Evolutionary conservation across 805 yeast species (phyloP).

Genomic region (Ogataea nonfermentans): DNA sequence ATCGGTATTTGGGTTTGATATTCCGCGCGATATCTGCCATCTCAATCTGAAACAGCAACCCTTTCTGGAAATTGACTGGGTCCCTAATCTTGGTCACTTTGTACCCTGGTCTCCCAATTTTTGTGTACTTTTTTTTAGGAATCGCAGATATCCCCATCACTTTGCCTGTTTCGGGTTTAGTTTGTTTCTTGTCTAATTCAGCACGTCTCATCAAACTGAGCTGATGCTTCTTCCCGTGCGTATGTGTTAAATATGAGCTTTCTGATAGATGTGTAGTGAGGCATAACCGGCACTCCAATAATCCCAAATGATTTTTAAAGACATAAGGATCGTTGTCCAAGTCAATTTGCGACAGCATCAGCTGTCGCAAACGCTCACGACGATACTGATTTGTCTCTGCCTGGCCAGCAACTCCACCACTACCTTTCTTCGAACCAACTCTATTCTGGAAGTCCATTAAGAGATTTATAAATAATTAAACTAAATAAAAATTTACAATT

Average conservation of each 20-base stretch:
- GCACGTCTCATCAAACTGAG: conserved; percentile 65
- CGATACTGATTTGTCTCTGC: conserved; percentile 69
- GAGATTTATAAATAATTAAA: not conserved
- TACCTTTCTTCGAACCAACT: conserved; percentile 87
- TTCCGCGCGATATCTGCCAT: conserved; percentile 46
- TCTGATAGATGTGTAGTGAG: conserved; percentile 78
- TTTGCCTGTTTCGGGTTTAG: conserved; percentile 15
- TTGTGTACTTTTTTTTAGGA: conserved; percentile 47
- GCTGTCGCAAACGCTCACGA: conserved; percentile 62
- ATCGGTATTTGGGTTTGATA: conserved; percentile 60
- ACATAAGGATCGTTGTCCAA: conserved; percentile 78
- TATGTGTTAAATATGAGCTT: conserved; percentile 77
- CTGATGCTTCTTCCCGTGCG: conserved; percentile 82
- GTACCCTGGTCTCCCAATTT: conserved; percentile 74
- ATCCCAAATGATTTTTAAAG: conserved; percentile 77
- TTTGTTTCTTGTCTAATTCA: conserved; percentile 32
- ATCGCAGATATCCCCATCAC: conserved; percentile 34
- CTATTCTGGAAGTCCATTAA: conserved; percentile 85
- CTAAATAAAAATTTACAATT: not conserved
- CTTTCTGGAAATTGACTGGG: conserved; percentile 53
- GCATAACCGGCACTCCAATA: conserved; percentile 81
- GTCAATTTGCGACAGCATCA: conserved; percentile 50
- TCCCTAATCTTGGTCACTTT: conserved; percentile 68
- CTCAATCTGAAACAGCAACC: conserved; percentile 62
- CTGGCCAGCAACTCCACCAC: conserved; percentile 82